Conservation (phyloP, 768 basidiomycete species). For the Boletales sp. region DNA sequence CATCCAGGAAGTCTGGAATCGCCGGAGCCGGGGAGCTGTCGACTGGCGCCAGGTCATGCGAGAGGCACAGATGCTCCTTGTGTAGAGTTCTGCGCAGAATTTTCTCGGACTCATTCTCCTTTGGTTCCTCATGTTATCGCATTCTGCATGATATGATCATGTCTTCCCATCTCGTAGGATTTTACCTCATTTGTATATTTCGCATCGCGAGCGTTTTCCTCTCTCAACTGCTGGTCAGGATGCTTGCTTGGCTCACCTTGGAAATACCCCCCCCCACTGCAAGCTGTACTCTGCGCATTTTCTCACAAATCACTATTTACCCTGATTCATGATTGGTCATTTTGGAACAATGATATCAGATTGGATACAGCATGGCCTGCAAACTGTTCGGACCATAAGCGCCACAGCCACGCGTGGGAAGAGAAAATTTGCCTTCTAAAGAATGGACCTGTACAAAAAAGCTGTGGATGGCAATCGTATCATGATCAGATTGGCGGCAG, state of each 20-base stretch:
- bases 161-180: constrained; percentile 7
- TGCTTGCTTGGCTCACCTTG: constrained; percentile 15
- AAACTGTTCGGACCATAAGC: neutral
- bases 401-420: constrained; percentile 23
- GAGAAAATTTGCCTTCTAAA: neutral
- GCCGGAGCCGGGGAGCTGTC: constrained; percentile 39
- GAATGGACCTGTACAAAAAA: constrained; percentile 2
- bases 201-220: constrained; percentile 4
- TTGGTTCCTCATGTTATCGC: constrained; percentile 4
- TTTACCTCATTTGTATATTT: constrained; percentile 7
- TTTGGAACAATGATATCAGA: neutral
- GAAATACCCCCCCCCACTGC: constrained; percentile 18
- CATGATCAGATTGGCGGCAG: constrained; percentile 10
- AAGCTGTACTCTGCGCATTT: constrained; percentile 21
- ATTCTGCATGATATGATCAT: neutral
- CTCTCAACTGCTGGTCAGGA: constrained; percentile 21
- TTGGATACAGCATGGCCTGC: neutral
- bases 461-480: constrained; percentile 15
- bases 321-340: neutral
- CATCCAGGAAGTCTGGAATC: constrained; percentile 59
- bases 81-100: constrained; percentile 33
- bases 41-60: constrained; percentile 61
- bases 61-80: constrained; percentile 52
- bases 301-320: neutral
- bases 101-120: neutral